phyloP scores from a whole-genome alignment of 225 moss, liverwort and hornwort species.

The Bryum argenteum region DNA sequence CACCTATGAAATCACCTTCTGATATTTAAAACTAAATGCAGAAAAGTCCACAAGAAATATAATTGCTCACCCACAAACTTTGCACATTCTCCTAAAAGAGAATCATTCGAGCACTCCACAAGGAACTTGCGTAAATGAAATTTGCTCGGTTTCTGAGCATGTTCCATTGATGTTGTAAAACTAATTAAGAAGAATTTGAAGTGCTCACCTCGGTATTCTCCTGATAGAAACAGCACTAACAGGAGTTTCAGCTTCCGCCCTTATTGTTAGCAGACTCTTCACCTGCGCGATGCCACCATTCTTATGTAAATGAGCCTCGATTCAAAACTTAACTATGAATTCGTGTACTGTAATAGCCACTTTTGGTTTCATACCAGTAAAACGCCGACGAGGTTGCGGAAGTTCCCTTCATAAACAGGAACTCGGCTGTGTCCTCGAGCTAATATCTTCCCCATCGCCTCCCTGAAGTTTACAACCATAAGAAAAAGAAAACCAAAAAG shows the following conservation, averaged over 20 bases:
- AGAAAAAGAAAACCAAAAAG: background rate
- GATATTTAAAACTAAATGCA: no score
- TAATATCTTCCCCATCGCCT: conserved; percentile 75
- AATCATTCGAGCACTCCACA: no score
- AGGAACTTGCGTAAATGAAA: no score
- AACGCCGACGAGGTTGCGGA: conserved; percentile 79
- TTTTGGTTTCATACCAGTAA: conserved; percentile 59
- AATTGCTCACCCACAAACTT: no score
- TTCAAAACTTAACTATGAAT: background rate
- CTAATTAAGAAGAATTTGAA: no score
- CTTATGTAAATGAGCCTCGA: no score
- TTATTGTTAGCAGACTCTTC: conserved; percentile 74
- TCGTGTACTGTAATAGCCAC: background rate
- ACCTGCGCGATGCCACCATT: conserved; percentile 44
- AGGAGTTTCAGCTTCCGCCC: conserved; percentile 76
- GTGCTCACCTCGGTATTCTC: conserved; percentile 71
- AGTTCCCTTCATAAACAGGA: conserved; percentile 74
- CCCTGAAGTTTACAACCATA: conserved; percentile 43
- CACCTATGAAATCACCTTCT: no score
- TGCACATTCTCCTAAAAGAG: no score
- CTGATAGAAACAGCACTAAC: conserved; percentile 79
- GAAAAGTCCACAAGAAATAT: no score
- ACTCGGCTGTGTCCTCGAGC: conserved; percentile 38
- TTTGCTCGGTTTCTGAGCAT: no score
- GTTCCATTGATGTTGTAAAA: no score